Conservation (phyloP, 164 flowering plant genomes). For the Akebia trifoliata region DNA sequence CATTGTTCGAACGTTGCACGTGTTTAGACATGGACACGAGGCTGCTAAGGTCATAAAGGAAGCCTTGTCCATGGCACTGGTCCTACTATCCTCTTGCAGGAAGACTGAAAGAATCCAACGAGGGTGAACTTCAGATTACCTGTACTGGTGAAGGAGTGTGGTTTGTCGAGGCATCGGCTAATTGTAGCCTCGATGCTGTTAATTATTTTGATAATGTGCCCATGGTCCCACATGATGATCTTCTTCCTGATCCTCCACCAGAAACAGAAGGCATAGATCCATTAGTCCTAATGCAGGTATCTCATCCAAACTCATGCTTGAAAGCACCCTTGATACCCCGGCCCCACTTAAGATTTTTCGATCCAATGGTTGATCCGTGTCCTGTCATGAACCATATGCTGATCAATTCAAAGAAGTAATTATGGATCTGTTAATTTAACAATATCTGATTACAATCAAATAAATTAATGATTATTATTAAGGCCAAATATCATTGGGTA, state of each 20-base stretch:
- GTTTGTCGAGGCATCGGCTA: conserved; percentile 50
- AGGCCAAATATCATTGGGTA: no score
- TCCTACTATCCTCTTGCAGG: conserved; percentile 71
- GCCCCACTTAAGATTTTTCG: no score
- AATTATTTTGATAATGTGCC: conserved; percentile 29
- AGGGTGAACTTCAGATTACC: conserved; percentile 29
- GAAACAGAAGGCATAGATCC: conserved; percentile 27
- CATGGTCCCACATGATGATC: conserved; percentile 26
- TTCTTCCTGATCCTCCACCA: conserved; percentile 34
- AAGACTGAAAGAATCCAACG: conserved; percentile 24
- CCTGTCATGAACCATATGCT: no score
- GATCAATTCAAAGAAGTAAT: no score
- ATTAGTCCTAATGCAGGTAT: conserved; percentile 58
- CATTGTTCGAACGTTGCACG: conserved; percentile 44
- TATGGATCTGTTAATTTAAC: no score
- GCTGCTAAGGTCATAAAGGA: conserved; percentile 30
- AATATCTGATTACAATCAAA: no score
- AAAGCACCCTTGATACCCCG: no score
- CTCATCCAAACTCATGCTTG: no score
- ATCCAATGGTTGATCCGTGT: no score
- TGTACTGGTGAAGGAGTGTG: conserved; percentile 49
- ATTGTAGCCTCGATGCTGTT: conserved; percentile 31
- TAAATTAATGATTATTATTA: no score
- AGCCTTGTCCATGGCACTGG: conserved; percentile 52
- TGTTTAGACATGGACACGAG: conserved; percentile 33